Evolutionary conservation across 2,329 filamentous ascomycete species (phyloP).

Genomic region (Xylariales sp.): DNA sequence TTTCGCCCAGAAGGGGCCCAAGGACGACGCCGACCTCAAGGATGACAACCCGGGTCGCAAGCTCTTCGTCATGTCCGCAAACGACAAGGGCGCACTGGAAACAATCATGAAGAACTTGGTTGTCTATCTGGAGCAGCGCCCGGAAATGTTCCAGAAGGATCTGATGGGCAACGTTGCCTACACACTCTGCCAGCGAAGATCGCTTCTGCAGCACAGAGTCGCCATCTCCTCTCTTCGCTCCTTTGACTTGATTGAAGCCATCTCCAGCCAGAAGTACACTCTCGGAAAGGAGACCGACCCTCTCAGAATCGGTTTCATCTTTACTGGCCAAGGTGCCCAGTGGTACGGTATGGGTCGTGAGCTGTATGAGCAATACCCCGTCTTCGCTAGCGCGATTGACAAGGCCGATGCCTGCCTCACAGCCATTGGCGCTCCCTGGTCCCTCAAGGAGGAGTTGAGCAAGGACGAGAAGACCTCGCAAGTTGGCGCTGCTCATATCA

Average conservation of each 20-base stretch:
- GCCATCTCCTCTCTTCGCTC: conserved; percentile 38
- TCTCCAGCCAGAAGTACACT: conserved; percentile 32
- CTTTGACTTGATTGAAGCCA: conserved; percentile 37
- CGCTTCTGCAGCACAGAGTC: conserved; percentile 37
- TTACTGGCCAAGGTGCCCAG: conserved; percentile 37
- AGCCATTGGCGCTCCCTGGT: conserved; percentile 28
- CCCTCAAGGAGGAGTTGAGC: conserved; percentile 29
- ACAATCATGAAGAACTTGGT: conserved; percentile 33
- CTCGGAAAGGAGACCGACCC: conserved; percentile 31
- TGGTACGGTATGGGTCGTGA: conserved; percentile 38
- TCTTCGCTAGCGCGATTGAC: conserved; percentile 28
- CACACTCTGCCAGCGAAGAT: conserved; percentile 40
- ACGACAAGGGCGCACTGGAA: conserved; percentile 32
- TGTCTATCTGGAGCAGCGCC: conserved; percentile 36
- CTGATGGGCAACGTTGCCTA: conserved; percentile 43
- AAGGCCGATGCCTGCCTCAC: conserved; percentile 27
- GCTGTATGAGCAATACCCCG: conserved; percentile 31
- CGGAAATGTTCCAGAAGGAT: conserved; percentile 37
- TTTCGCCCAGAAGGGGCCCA: conserved; percentile 22
- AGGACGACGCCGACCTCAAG: conserved; percentile 27
- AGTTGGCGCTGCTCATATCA: conserved; percentile 32
- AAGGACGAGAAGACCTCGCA: conserved; percentile 28
- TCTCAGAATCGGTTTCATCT: conserved; percentile 33
- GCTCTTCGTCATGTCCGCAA: conserved; percentile 39
- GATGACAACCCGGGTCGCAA: conserved; percentile 24